A percentile compares a stretch with the other conserved stretches of the same genome.
Conservation (phyloP, 1,284 basidiomycete species). For the Trichosporon asahii region DNA sequence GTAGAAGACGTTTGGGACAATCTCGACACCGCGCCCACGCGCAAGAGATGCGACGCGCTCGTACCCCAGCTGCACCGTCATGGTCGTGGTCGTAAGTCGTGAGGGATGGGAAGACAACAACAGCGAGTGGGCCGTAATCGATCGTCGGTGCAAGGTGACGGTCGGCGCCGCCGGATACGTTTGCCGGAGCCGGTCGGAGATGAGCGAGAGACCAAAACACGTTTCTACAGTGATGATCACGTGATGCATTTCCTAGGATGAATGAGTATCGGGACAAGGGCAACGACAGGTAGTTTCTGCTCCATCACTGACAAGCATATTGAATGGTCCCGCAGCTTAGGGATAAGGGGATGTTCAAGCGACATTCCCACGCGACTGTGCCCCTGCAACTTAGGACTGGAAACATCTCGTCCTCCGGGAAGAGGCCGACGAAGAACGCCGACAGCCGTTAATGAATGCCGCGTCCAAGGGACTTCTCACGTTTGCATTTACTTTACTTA, state of each 20-base stretch:
- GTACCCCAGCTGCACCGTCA: slow-evolving; percentile 5
- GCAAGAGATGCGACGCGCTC: not conserved
- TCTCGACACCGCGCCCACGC: not conserved
- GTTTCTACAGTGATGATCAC: not conserved
- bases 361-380: too few relatives aligned
- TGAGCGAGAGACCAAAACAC: not conserved
- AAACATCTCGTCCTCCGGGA: too few relatives aligned
- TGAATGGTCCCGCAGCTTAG: too few relatives aligned
- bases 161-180: not conserved
- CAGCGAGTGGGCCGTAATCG: not conserved
- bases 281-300: too few relatives aligned
- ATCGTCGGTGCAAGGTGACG: not conserved
- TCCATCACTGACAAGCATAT: too few relatives aligned
- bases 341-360: too few relatives aligned
- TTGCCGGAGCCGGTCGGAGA: not conserved
- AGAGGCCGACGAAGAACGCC: not conserved
- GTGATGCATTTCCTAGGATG: too few relatives aligned
- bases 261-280: too few relatives aligned
- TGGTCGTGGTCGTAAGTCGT: not conserved
- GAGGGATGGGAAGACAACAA: not conserved
- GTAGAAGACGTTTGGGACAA: slow-evolving; percentile 8
- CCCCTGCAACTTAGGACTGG: too few relatives aligned
- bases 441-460: not conserved
- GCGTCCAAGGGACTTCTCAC: not conserved
- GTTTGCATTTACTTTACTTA: not conserved